Base-by-base conservation (phyloP, 352 stramenopile species). In the Thraustochytrium sp. region DNA sequence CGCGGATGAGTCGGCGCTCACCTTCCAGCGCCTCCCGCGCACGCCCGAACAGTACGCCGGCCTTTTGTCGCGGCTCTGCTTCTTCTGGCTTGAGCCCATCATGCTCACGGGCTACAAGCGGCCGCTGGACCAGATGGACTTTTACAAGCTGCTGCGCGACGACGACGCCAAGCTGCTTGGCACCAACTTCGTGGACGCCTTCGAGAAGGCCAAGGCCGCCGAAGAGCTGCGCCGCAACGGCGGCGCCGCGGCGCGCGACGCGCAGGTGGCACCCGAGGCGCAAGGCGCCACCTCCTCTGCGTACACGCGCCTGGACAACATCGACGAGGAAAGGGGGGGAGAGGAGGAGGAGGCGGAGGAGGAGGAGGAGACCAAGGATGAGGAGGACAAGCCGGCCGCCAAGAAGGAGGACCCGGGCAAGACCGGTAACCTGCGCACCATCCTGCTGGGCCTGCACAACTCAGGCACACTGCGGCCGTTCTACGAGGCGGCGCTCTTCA, bases 31-130 rank as follows among this genome's bases (percentile, higher is more conserved):
- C 56, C 75, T 72, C 8, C 23, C 23, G 38, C 55, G 76, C 37
- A 78, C 68, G 8, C 82, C 82, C 3, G 85, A 88, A 44, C 77
- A 87, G 62, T 51, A 85, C 26, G 85, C 85, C 13, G 51, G 42
- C 56, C 82, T 86, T 34, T 84, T 87, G 31, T 87, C 84, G 11
- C 76, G 78, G n/a, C 53, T 93, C 42, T 90, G 94, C 78, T 96
- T 96, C 87, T 89, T 89, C 85, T 96, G 92, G 92, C 85, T 96
- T 73, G 94, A 90, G 48, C 91, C 91, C 72, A 78, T 96, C 61
- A 93, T 96, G 90, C 86, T 92, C 76, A 86, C 94, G 36, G 92
- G 92, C 56, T 93, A 92, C 85, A 86, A 90, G 72, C 89, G 89
- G 1, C 90, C 91, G 54, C 86, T 97, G 0, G 87, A 96, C 84